phyloP scores from a whole-genome alignment of 2,329 filamentous ascomycete species.

The Arthrobotrys entomopaga region DNA sequence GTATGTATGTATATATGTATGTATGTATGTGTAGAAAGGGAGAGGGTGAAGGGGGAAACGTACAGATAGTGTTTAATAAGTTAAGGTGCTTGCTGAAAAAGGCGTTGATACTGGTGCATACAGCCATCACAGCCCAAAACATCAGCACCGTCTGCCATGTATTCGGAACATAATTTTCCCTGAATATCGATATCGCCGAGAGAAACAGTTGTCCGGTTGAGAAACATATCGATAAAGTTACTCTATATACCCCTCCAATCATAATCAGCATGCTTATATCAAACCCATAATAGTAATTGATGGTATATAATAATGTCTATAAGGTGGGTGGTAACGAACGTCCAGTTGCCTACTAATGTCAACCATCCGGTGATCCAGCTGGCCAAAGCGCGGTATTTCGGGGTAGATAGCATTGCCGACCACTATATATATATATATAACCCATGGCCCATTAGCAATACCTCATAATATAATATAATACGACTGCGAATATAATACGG shows the following conservation, averaged over 20 bases:
- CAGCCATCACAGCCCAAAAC: conserved; percentile 76
- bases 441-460: conserved; percentile 3
- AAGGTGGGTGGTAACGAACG: conserved; percentile 59
- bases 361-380: conserved; percentile 78
- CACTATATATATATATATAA: no score
- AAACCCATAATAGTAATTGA: no score
- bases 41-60: no score
- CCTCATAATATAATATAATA: no score
- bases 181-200: conserved; percentile 74
- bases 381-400: conserved; percentile 73
- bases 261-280: no score
- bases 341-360: conserved; percentile 79
- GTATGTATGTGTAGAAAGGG: neutral
- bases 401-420: conserved; percentile 74
- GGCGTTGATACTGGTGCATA: conserved; percentile 73
- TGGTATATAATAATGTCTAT: neutral
- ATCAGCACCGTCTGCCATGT: conserved; percentile 75
- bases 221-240: conserved; percentile 74
- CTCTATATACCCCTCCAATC: no score
- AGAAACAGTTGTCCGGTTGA: conserved; percentile 75
- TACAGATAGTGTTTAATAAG: conserved; percentile 75
- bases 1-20: neutral
- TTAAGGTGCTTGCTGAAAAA: conserved; percentile 73
- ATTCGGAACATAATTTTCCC: conserved; percentile 75
- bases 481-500: no score